A percentile compares a stretch with the other conserved stretches of the same genome.
Evolutionary conservation across 768 basidiomycete species (phyloP).

Genomic region (Xerocomellus chrysenteron): DNA sequence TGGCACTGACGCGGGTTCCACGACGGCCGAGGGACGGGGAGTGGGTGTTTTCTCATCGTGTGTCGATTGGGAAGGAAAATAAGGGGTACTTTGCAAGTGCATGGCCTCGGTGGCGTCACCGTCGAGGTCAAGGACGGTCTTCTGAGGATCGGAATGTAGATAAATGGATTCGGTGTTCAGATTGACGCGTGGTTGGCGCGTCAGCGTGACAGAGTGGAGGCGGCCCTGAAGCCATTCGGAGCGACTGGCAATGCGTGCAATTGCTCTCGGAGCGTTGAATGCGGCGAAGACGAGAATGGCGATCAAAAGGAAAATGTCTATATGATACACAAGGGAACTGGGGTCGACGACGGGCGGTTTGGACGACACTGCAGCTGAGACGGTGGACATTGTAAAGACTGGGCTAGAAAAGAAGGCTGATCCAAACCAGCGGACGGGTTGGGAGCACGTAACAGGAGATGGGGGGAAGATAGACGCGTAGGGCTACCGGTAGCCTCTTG

Average conservation of each 20-base stretch:
- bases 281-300: conserved; percentile 41
- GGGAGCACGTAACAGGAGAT: background rate
- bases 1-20: background rate
- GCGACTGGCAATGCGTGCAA: conserved; percentile 48
- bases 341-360: too few species aligned
- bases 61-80: background rate
- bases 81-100: conserved; percentile 2
- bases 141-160: conserved; percentile 13
- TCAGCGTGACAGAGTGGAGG: conserved; percentile 27
- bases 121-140: conserved; percentile 17
- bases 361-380: background rate
- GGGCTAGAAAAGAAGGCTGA: conserved; percentile 3
- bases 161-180: conserved; percentile 17
- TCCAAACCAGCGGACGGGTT: conserved; percentile 6
- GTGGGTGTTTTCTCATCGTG: conserved; percentile 16
- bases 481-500: background rate
- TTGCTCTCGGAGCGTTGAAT: conserved; percentile 46
- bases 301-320: conserved; percentile 47
- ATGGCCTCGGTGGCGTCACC: conserved; percentile 7
- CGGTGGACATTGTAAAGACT: conserved; percentile 17
- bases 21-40: conserved; percentile 9
- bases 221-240: conserved; percentile 55
- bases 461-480: background rate
- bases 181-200: conserved; percentile 6
- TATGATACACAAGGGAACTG: conserved; percentile 31